A percentile compares a stretch with the other conserved stretches of the same genome.
Conservation (phyloP, 164 flowering plant genomes). For the Aristolochia fimbriata region DNA sequence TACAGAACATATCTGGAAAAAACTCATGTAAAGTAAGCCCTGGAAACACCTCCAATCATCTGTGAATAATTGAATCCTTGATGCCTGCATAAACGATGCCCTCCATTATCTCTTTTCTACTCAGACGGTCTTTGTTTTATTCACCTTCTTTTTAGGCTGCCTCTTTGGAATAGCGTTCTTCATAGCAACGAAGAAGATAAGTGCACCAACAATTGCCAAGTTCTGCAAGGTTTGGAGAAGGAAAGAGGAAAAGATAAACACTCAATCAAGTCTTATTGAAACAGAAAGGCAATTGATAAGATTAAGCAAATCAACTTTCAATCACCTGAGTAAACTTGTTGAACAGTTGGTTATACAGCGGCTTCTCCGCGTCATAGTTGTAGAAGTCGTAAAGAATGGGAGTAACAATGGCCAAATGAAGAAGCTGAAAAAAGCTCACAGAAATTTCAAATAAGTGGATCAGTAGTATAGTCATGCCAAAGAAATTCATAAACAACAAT, state of each 20-base stretch:
- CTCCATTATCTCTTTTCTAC: neutral
- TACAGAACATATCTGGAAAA: too few relatives aligned
- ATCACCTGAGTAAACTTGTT: constrained; percentile 40
- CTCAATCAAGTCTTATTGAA: neutral
- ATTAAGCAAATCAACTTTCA: neutral
- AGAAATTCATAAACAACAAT: neutral
- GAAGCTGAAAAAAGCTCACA: constrained; percentile 19
- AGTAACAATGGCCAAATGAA: constrained; percentile 26
- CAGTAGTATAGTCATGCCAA: neutral
- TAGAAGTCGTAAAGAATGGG: constrained; percentile 54
- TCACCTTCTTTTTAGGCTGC: constrained; percentile 35
- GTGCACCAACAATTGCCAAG: constrained; percentile 55
- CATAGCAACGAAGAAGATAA: constrained; percentile 65
- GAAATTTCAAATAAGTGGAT: neutral
- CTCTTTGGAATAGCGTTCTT: constrained; percentile 47
- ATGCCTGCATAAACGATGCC: too few relatives aligned
- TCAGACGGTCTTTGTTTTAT: constrained; percentile 42
- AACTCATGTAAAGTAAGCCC: too few relatives aligned
- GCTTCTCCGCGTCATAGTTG: constrained; percentile 36
- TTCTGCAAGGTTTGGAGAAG: constrained; percentile 20
- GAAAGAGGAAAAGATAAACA: too few relatives aligned
- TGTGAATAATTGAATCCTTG: too few relatives aligned
- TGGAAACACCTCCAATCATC: too few relatives aligned
- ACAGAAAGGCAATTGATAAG: neutral
- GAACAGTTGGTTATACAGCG: constrained; percentile 37